phyloP scores from a whole-genome alignment of 768 basidiomycete species.

The Suillus luteus region DNA sequence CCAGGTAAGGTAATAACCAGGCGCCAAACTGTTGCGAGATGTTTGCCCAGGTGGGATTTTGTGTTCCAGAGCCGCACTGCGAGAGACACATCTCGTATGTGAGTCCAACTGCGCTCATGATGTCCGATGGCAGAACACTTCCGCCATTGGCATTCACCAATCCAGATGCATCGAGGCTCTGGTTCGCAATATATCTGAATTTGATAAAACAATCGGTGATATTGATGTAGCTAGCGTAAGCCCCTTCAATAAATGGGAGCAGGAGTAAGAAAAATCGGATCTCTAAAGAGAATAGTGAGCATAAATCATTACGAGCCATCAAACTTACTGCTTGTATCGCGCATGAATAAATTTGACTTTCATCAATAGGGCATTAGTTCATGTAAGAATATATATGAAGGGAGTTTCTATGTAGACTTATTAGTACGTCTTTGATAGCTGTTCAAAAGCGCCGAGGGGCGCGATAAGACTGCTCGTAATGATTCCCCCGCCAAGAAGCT shows the following conservation, averaged over 20 bases:
- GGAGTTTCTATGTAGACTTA: neutral
- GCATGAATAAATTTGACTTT: neutral
- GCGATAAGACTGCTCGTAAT: neutral
- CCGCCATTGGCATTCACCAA: conserved; percentile 9
- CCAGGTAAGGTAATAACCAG: conserved; percentile 53
- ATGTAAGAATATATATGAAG: neutral
- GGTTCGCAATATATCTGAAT: conserved; percentile 9
- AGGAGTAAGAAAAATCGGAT: neutral
- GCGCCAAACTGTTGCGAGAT: conserved; percentile 41
- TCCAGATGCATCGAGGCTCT: neutral
- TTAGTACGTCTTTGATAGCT: neutral
- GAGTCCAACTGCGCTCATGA: conserved; percentile 17
- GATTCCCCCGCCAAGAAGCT: neutral
- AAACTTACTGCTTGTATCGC: neutral
- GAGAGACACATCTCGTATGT: conserved; percentile 11
- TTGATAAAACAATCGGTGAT: conserved; percentile 17
- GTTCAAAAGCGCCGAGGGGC: neutral
- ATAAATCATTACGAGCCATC: neutral
- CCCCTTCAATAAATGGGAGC: neutral
- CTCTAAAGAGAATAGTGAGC: neutral
- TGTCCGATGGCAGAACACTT: neutral
- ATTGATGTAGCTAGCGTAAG: conserved; percentile 2
- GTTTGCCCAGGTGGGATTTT: conserved; percentile 20
- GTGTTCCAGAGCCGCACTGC: conserved; percentile 15
- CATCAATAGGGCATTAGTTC: too few species aligned